A percentile compares a stretch with the other conserved stretches of the same genome.
These are phyloP conservation scores for Candida sphagnicola DNA, from an alignment of 805 yeast genomes.

Conservation along the genomic window DNA sequence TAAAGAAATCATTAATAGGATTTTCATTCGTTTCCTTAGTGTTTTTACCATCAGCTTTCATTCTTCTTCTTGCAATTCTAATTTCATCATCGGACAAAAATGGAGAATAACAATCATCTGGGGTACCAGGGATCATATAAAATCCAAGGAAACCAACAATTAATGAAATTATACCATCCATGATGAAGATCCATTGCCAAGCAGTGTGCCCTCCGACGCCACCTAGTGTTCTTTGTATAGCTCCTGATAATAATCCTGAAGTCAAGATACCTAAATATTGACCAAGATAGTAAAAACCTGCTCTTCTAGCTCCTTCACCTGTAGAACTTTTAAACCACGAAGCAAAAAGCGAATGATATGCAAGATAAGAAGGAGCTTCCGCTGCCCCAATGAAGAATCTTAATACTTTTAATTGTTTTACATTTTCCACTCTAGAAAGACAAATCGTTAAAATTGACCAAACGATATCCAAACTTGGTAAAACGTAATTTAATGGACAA, in stretches of 20 bases:
- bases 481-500: constrained; percentile 48
- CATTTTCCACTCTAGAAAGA: constrained; percentile 46
- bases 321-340: constrained; percentile 29
- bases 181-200: constrained; percentile 73
- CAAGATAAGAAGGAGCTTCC: constrained; percentile 55
- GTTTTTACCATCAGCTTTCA: constrained; percentile 19
- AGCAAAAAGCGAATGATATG: constrained; percentile 45
- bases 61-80: constrained; percentile 26
- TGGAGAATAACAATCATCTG: constrained; percentile 38
- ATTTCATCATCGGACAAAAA: constrained; percentile 35
- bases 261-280: constrained; percentile 61
- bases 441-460: constrained; percentile 68
- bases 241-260: constrained; percentile 59
- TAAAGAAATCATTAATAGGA: constrained; percentile 32
- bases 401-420: constrained; percentile 52
- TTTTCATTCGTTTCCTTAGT: constrained; percentile 17
- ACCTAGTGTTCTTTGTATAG: constrained; percentile 42
- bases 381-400: constrained; percentile 66
- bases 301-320: constrained; percentile 56
- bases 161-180: constrained; percentile 59
- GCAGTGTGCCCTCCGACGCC: constrained; percentile 54
- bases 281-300: constrained; percentile 59
- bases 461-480: constrained; percentile 55
- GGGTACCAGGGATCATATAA: constrained; percentile 63
- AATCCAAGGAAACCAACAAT: constrained; percentile 55